These are phyloP conservation scores for Solanum tacnaense DNA, from an alignment of 257 asterid genomes.

Conservation along the genomic window DNA sequence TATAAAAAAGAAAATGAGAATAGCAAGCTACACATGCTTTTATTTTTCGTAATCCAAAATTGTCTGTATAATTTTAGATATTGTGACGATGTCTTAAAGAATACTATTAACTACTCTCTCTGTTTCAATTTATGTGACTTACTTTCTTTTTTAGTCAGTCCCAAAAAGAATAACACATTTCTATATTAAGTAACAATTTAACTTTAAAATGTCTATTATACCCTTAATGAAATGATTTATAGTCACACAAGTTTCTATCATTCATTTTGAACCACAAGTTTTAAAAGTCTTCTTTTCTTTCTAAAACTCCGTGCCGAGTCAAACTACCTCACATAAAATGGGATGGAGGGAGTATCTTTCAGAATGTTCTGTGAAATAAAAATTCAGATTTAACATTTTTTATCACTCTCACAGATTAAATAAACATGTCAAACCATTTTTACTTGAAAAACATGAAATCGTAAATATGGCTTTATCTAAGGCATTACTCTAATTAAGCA, in stretches of 20 bases:
- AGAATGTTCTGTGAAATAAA: not conserved
- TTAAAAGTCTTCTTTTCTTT: too few relatives aligned
- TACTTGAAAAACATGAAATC: not conserved
- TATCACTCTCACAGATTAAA: not conserved
- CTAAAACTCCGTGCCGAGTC: not conserved
- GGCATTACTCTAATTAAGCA: not conserved
- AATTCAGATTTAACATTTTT: not conserved
- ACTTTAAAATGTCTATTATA: not conserved
- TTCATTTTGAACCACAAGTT: not conserved
- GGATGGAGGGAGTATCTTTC: not conserved
- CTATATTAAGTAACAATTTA: not conserved
- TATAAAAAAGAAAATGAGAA: not conserved
- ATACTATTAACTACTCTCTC: not conserved
- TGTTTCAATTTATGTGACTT: not conserved
- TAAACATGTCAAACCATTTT: not conserved
- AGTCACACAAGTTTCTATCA: not conserved
- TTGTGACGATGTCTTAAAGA: not conserved
- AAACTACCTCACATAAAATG: not conserved
- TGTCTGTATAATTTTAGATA: not conserved
- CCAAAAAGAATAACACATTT: not conserved
- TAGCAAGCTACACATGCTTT: not conserved
- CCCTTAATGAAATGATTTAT: not conserved
- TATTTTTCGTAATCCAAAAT: not conserved
- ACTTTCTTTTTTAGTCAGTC: not conserved
- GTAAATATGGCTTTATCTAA: not conserved